Conservation (phyloP, 208 protist genomes). For the Crithidia brevicula region DNA sequence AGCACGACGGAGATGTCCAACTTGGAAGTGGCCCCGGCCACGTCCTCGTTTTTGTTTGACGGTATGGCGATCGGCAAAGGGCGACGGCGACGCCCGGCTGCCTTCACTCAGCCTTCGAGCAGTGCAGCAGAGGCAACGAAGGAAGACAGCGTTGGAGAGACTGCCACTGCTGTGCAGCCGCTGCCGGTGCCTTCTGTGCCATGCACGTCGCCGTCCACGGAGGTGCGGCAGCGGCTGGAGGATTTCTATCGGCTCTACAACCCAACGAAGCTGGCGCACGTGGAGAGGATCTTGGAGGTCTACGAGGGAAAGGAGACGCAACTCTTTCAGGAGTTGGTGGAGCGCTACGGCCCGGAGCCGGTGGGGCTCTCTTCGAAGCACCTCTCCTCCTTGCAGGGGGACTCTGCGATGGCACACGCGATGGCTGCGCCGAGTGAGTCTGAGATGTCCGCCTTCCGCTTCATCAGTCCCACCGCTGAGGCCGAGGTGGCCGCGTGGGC, state of each 20-base stretch:
- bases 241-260: slow-evolving; percentile 53
- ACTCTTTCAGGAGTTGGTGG: slow-evolving; percentile 48
- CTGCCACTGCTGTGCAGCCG: not conserved
- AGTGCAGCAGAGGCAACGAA: not conserved
- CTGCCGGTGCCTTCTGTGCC: not conserved
- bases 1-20: not conserved
- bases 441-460: slow-evolving; percentile 21
- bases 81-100: not conserved
- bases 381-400: not conserved
- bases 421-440: slow-evolving; percentile 16
- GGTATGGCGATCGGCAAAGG: slow-evolving; percentile 10
- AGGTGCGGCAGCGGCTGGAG: slow-evolving; percentile 30
- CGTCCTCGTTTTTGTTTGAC: slow-evolving; percentile 9
- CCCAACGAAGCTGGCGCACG: slow-evolving; percentile 38
- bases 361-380: not conserved
- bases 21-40: not conserved
- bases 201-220: not conserved
- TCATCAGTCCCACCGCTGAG: slow-evolving; percentile 16
- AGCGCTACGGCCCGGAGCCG: slow-evolving; percentile 47
- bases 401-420: not conserved
- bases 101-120: not conserved
- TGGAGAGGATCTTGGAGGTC: slow-evolving; percentile 39
- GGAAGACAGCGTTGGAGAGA: no score
- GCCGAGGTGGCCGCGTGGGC: slow-evolving; percentile 3
- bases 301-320: slow-evolving; percentile 44